Evolutionary conservation across 768 basidiomycete genomes (phyloP), one percentile per base, ranked within the genome.

Genomic region (Macrolepiota albuminosa): DNA sequence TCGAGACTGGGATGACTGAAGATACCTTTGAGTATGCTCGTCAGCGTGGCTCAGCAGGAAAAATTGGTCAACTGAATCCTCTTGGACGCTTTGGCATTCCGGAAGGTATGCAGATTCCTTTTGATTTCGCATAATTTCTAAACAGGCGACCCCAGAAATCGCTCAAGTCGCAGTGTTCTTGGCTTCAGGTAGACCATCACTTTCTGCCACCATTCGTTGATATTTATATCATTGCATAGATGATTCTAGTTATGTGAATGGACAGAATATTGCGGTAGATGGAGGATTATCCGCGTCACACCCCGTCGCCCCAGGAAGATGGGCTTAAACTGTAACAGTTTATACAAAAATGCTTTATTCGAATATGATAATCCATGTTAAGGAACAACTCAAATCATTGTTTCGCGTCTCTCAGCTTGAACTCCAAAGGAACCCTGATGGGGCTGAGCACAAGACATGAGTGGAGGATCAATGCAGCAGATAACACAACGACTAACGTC

Each of bases 1-100:
- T 97, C 67, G 91, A 96, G 76, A 98, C 95, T 9, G 90, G 87
- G 53, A 97, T 98, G 93, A 95, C 95, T 2, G 75, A 73, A 52
- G 68, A 64, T n/a, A 81, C 87, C 36, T 98, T 98, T 67, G 84
- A 89, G 31, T 81, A 81, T 52, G 95, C 95, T 33, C 84, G 89
- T 26, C 71, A 84, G 59, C 82, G 86, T 29, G 95, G 95, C 9
- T 89, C 78, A n/a, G 80, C 74, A 21, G 74, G 76, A 54, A 93
- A 88, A 75, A 81, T 98, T 54, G 95, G 95, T 4, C 84, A 91
- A 67, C 73, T 96, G 57, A 95, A 95, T 69, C 87, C 95, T 10
- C 69, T 92, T 60, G 87, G 91, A 21, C 81, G 95, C 56, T 93
- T 86, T 66, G 93, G 86, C n/a, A 75, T 95, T 60, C 73, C 90